Evolutionary conservation across 129 eudicot species (phyloP), one percentile per base, ranked within the genome.

Genomic region (Tanacetum coccineum): DNA sequence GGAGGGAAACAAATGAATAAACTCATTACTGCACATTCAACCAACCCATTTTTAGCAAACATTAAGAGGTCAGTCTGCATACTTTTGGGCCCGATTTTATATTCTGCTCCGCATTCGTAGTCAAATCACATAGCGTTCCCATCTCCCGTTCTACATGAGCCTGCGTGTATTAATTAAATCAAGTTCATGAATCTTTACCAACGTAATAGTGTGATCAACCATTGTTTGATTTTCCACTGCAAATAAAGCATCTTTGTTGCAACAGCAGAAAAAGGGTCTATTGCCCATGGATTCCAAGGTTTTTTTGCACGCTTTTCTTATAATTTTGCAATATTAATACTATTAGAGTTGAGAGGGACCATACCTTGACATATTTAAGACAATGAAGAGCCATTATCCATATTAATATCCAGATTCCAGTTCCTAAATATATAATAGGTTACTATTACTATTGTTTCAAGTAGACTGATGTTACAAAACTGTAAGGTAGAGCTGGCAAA

Each of bases 321-420:
- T 3, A 8, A 17, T 30, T 50, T 36, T 67, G 15, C 48, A 51
- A 36, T n/a, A 32, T 14, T 9, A 13, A 59, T 44, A 32, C 8
- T 47, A 66, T 32, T 20, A 9, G 12, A 48, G 56, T 39, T 67
- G 17, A 63, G 50, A 52, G 30, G 28, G 56, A 20, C 12, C 61
- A 51, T 73, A 74, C 78, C 88, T 76, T 58, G 60, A 26, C 52
- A 55, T 66, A 51, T 59, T 47, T 71, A 74, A 70, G 74, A 74
- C 22, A 68, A 66, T 30, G 72, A 52, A 30, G 83, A 71, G 19
- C 85, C 91, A 67, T 88, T 88, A 69, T 82, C 91, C 81, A 78
- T 69, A 67, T 61, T 78, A 44, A 59, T 59, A 56, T 84, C 97
- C 71, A 89, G 74, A 68, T 89, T 82, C 95, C 95, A 90, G 70